Evolutionary conservation across 2,329 filamentous ascomycete species (phyloP).

Genomic region (Blastomyces gilchristii): DNA sequence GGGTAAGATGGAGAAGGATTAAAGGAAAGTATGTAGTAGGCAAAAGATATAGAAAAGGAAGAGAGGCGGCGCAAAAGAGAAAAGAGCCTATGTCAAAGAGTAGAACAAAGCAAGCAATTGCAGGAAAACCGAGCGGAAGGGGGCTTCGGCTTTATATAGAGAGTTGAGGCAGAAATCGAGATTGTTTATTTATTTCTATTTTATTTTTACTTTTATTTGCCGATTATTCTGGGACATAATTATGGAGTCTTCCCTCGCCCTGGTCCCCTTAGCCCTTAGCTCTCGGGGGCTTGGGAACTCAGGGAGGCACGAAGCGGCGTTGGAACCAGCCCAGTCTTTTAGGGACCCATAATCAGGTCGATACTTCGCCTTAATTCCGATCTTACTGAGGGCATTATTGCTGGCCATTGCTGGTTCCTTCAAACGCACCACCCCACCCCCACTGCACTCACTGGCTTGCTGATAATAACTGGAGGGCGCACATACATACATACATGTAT

Average conservation of each 20-base stretch:
- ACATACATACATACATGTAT: neutral
- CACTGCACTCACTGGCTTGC: neutral
- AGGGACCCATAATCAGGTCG: neutral
- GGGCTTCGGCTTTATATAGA: slow-evolving; percentile 5
- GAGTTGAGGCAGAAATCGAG: neutral
- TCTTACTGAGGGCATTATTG: neutral
- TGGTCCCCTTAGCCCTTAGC: neutral
- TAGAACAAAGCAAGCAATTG: neutral
- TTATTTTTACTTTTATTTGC: neutral
- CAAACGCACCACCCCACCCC: neutral
- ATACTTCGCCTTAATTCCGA: slow-evolving; percentile 1
- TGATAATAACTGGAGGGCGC: neutral
- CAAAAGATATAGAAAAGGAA: slow-evolving; percentile 2
- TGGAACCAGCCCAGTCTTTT: neutral
- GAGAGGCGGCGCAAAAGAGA: slow-evolving; percentile 1
- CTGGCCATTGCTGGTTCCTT: neutral
- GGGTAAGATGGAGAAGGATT: slow-evolving; percentile 1
- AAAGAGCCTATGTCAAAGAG: neutral
- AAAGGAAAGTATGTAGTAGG: slow-evolving; percentile 5
- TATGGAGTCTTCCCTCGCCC: neutral
- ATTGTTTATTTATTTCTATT: neutral
- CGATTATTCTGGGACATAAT: slow-evolving; percentile 1
- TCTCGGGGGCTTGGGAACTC: neutral
- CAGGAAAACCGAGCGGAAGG: neutral
- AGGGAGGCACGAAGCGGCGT: neutral